These are phyloP conservation scores for Artemisia tridentata DNA, from an alignment of 129 eudicot species.

Conservation along the genomic window DNA sequence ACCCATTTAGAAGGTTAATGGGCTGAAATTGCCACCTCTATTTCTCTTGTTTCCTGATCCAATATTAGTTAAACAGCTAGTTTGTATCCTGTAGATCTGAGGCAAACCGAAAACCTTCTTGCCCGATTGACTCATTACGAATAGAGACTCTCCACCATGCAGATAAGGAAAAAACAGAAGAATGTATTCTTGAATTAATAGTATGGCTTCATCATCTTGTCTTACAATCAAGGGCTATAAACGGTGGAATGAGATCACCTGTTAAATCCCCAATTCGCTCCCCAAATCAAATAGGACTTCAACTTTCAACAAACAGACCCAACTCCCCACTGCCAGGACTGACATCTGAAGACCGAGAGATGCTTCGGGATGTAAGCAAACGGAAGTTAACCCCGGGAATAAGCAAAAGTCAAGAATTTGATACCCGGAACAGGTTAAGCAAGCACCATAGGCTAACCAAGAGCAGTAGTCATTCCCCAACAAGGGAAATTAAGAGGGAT, in stretches of 20 bases:
- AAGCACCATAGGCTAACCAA: conserved; percentile 73
- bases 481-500: conserved; percentile 51
- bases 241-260: conserved; percentile 65
- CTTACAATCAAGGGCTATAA: conserved; percentile 52
- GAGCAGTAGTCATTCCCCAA: conserved; percentile 91
- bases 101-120: conserved; percentile 53
- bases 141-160: conserved; percentile 96
- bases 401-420: conserved; percentile 93
- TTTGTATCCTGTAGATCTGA: conserved; percentile 55
- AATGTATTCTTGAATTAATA: conserved; percentile 70
- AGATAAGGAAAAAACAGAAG: conserved; percentile 79
- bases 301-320: conserved; percentile 41
- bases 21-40: conserved; percentile 1
- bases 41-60: background rate
- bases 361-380: conserved; percentile 80
- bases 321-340: conserved; percentile 56
- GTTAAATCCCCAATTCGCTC: conserved; percentile 86
- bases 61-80: background rate
- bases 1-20: background rate
- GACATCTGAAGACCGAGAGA: conserved; percentile 75
- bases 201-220: conserved; percentile 96
- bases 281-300: conserved; percentile 64
- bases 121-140: conserved; percentile 64
- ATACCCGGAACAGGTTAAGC: conserved; percentile 46
- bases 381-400: conserved; percentile 89